Conservation (phyloP, 78 protist genomes). For the Guillardia theta region DNA sequence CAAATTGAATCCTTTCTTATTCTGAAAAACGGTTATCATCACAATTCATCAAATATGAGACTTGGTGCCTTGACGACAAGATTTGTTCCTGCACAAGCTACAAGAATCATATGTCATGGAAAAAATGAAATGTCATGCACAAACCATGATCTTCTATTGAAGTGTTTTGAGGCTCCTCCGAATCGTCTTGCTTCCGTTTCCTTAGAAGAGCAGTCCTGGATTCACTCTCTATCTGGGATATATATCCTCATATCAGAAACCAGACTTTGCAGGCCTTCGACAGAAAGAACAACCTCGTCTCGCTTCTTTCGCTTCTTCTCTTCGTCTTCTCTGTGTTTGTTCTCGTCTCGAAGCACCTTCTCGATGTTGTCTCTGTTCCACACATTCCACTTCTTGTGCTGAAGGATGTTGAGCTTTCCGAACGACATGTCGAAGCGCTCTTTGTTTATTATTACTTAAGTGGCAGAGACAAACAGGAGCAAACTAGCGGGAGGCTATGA, state of each 20-base stretch:
- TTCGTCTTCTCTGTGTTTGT: neutral
- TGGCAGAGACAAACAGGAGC: too few species aligned
- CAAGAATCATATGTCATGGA: neutral
- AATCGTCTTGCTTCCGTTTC: neutral
- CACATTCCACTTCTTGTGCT: conserved; percentile 30
- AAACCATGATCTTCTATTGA: neutral
- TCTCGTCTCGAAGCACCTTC: neutral
- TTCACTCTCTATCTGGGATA: neutral
- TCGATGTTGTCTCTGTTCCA: conserved; percentile 13
- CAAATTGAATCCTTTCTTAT: neutral
- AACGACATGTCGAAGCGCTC: conserved; percentile 33
- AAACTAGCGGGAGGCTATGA: too few species aligned
- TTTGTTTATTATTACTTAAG: too few species aligned
- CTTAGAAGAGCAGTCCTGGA: neutral
- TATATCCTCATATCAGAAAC: too few species aligned
- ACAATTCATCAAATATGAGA: neutral
- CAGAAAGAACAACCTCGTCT: neutral
- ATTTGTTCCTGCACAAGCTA: neutral
- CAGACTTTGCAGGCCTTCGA: neutral
- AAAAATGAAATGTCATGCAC: neutral
- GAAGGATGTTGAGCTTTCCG: neutral
- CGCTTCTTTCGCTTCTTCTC: neutral
- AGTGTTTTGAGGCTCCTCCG: neutral
- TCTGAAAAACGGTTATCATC: neutral
- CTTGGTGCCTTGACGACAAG: neutral